phyloP scores from a whole-genome alignment of 1,284 basidiomycete genomes.

The Retiboletus fuscus region DNA sequence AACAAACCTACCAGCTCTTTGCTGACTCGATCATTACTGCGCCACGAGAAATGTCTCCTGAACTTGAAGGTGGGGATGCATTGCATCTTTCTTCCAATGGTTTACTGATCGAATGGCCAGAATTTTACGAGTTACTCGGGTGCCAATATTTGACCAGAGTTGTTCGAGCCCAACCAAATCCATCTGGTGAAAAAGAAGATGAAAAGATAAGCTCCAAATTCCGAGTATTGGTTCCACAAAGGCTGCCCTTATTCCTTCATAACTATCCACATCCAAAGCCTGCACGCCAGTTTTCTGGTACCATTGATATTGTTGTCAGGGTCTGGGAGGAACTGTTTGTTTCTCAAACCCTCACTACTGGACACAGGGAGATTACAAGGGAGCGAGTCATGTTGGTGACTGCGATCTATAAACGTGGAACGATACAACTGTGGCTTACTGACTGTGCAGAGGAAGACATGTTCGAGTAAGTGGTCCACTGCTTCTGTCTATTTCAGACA shows the following conservation, averaged over 20 bases:
- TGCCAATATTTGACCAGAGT: background rate
- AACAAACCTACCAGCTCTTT: slow-evolving; percentile 17
- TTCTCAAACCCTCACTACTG: slow-evolving; percentile 7
- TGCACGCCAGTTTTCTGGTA: background rate
- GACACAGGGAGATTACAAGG: background rate
- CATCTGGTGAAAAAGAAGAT: slow-evolving; percentile 2
- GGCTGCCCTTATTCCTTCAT: slow-evolving; percentile 12
- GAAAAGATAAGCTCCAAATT: background rate
- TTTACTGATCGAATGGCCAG: slow-evolving; percentile 5
- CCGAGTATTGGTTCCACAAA: background rate
- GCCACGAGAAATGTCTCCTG: slow-evolving; percentile 16
- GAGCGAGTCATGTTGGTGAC: slow-evolving; percentile 7
- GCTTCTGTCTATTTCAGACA: too few species aligned
- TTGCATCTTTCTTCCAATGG: background rate
- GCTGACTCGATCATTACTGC: slow-evolving; percentile 15
- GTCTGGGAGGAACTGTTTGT: slow-evolving; percentile 5
- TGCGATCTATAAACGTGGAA: background rate
- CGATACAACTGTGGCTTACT: background rate
- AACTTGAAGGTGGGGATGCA: slow-evolving; percentile 19
- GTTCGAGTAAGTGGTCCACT: slow-evolving; percentile 59
- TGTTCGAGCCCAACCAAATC: background rate
- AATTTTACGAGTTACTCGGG: slow-evolving; percentile 13
- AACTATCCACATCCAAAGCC: background rate
- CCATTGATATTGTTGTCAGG: background rate
- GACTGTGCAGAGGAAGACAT: slow-evolving; percentile 72